phyloP scores from a whole-genome alignment of 2,329 filamentous ascomycete genomes.

The Nothopassalora personata region DNA sequence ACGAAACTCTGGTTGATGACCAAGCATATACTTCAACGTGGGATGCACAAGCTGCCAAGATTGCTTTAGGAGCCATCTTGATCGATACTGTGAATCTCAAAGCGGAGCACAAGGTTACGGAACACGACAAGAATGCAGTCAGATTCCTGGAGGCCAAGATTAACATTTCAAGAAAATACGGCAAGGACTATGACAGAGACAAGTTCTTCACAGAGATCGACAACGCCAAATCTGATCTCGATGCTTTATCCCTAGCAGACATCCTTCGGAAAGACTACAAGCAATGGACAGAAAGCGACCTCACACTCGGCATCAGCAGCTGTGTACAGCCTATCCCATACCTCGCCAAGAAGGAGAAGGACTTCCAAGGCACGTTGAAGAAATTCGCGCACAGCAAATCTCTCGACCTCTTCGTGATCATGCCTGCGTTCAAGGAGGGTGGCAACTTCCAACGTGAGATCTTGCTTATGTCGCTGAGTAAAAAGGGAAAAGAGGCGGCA shows the following conservation, averaged over 20 bases:
- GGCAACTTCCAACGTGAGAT: slow-evolving; percentile 60
- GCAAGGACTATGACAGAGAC: slow-evolving; percentile 47
- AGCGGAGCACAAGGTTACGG: slow-evolving; percentile 56
- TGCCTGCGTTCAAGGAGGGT: slow-evolving; percentile 57
- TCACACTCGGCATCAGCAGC: slow-evolving; percentile 62
- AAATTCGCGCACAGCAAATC: slow-evolving; percentile 52
- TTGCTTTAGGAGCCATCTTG: slow-evolving; percentile 66
- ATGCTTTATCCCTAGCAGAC: slow-evolving; percentile 56
- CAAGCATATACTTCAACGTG: slow-evolving; percentile 35
- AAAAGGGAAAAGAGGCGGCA: slow-evolving; percentile 47
- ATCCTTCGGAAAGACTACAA: slow-evolving; percentile 81
- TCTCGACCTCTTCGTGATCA: slow-evolving; percentile 61
- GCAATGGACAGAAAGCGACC: slow-evolving; percentile 57
- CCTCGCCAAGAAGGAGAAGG: slow-evolving; percentile 51
- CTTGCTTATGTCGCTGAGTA: slow-evolving; percentile 56
- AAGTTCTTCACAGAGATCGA: slow-evolving; percentile 57
- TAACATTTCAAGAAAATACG: slow-evolving; percentile 32
- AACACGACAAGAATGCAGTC: slow-evolving; percentile 55
- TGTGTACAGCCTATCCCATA: slow-evolving; percentile 60
- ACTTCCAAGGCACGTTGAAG: slow-evolving; percentile 48
- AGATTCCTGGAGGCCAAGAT: slow-evolving; percentile 55
- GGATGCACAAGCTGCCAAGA: slow-evolving; percentile 58
- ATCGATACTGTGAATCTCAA: slow-evolving; percentile 66
- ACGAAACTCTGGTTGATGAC: slow-evolving; percentile 34
- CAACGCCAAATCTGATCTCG: slow-evolving; percentile 63